These are phyloP conservation scores for Saccharomycopsis javanensis DNA, from an alignment of 805 yeast genomes.

Conservation along the genomic window DNA sequence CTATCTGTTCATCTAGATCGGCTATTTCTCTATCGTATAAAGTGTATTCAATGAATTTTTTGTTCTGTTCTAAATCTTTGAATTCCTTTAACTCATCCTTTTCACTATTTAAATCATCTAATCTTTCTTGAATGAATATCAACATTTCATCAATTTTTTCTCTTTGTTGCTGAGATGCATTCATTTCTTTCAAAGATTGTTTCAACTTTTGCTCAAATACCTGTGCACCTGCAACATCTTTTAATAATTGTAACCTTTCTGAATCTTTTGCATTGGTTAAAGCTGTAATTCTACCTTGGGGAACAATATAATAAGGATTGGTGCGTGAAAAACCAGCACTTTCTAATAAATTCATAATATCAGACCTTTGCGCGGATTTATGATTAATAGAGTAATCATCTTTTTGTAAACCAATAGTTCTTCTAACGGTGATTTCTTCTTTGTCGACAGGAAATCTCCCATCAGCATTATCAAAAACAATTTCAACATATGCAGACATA, in stretches of 20 bases:
- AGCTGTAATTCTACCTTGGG: constrained; percentile 86
- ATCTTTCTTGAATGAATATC: constrained; percentile 55
- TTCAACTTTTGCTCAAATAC: constrained; percentile 74
- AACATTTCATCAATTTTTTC: constrained; percentile 68
- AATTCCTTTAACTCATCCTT: constrained; percentile 62
- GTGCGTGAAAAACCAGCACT: constrained; percentile 87
- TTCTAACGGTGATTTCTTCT: constrained; percentile 61
- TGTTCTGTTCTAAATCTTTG: constrained; percentile 55
- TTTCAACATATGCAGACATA: constrained; percentile 88
- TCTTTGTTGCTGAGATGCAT: constrained; percentile 56
- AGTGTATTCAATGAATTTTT: constrained; percentile 65
- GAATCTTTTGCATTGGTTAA: constrained; percentile 82
- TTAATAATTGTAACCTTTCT: constrained; percentile 68
- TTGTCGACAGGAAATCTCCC: constrained; percentile 62
- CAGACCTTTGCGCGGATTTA: constrained; percentile 68
- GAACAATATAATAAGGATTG: constrained; percentile 92
- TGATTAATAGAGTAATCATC: constrained; percentile 85
- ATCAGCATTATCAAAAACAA: constrained; percentile 74
- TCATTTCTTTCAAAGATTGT: constrained; percentile 76
- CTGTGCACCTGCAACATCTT: constrained; percentile 92
- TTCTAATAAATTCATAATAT: constrained; percentile 72
- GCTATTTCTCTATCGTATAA: constrained; percentile 68
- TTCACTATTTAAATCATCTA: constrained; percentile 73
- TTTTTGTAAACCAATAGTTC: constrained; percentile 89
- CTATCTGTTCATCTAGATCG: constrained; percentile 51